These are phyloP conservation scores for Hygrocybe punicea DNA, from an alignment of 768 basidiomycete genomes.

Conservation along the genomic window DNA sequence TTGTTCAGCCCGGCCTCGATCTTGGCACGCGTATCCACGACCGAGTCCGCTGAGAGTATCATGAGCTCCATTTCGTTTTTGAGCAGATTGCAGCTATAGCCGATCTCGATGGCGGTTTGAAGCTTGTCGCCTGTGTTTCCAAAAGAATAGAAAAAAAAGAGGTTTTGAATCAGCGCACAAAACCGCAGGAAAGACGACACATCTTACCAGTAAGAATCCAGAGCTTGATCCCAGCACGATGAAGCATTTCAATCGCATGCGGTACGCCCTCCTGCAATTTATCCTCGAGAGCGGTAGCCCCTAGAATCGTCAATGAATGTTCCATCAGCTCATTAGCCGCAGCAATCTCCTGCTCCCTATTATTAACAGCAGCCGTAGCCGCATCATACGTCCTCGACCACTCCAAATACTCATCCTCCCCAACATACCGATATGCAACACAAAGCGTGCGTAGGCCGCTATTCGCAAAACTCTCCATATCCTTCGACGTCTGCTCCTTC, in stretches of 20 bases:
- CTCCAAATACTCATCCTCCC: constrained; percentile 76
- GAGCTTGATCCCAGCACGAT: constrained; percentile 91
- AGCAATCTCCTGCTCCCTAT: constrained; percentile 90
- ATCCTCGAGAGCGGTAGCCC: constrained; percentile 95
- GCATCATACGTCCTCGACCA: constrained; percentile 83
- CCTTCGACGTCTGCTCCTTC: constrained; percentile 74
- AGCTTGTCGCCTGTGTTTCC: constrained; percentile 87
- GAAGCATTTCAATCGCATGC: constrained; percentile 88
- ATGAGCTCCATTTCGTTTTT: constrained; percentile 95
- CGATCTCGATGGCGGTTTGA: constrained; percentile 98
- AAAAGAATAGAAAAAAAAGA: no score
- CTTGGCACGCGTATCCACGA: constrained; percentile 72
- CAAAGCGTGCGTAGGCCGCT: constrained; percentile 88
- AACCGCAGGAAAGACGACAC: no score
- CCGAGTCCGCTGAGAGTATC: constrained; percentile 85
- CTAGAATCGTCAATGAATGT: constrained; percentile 76
- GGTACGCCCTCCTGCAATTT: constrained; percentile 97
- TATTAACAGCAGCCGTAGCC: constrained; percentile 70
- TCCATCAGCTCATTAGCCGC: constrained; percentile 83
- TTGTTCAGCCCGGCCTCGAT: constrained; percentile 93
- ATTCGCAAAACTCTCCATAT: constrained; percentile 94
- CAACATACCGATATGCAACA: constrained; percentile 74
- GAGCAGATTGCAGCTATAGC: constrained; percentile 91
- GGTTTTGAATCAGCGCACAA: no score
- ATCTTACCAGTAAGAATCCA: constrained; percentile 89